Conservation (phyloP, 2,329 filamentous ascomycete species). For the Epichloe uncinata region DNA sequence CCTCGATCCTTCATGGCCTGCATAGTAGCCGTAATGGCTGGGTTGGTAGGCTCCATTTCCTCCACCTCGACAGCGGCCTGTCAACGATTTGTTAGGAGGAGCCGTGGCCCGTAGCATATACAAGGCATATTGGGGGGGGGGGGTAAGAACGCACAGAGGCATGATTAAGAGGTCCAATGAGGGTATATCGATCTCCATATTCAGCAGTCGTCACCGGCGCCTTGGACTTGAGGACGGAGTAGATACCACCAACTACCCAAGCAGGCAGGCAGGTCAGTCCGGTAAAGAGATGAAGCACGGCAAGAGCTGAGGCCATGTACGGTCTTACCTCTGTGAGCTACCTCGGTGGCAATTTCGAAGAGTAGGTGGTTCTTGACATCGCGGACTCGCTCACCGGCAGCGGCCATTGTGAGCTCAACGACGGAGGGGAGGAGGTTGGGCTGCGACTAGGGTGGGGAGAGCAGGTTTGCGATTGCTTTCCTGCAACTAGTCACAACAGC, state of each 20-base stretch:
- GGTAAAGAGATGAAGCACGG: background rate
- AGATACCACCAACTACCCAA: constrained; percentile 78
- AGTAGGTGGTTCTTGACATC: constrained; percentile 93
- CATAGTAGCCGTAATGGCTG: constrained; percentile 69
- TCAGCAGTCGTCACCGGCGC: constrained; percentile 94
- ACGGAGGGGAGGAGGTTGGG: background rate
- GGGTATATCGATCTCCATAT: constrained; percentile 93
- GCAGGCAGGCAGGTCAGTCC: background rate
- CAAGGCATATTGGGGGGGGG: constrained; percentile 2
- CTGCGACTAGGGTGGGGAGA: background rate
- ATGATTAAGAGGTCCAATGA: constrained; percentile 88
- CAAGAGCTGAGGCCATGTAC: constrained; percentile 11
- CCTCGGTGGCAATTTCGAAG: constrained; percentile 94
- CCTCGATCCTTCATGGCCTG: constrained; percentile 86
- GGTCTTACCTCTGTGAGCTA: constrained; percentile 74
- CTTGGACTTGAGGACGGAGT: constrained; percentile 98
- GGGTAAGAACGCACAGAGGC: constrained; percentile 52
- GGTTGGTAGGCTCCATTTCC: constrained; percentile 72
- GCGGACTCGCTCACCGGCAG: constrained; percentile 33
- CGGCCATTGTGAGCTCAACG: constrained; percentile 26
- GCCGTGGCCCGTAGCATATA: background rate
- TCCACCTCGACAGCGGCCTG: constrained; percentile 97
- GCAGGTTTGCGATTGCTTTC: background rate
- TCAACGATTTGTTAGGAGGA: constrained; percentile 3
- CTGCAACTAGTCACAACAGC: constrained; percentile 1